Evolutionary conservation across 208 protist species (phyloP).

Genomic region (Acanthamoeba comandoni): DNA sequence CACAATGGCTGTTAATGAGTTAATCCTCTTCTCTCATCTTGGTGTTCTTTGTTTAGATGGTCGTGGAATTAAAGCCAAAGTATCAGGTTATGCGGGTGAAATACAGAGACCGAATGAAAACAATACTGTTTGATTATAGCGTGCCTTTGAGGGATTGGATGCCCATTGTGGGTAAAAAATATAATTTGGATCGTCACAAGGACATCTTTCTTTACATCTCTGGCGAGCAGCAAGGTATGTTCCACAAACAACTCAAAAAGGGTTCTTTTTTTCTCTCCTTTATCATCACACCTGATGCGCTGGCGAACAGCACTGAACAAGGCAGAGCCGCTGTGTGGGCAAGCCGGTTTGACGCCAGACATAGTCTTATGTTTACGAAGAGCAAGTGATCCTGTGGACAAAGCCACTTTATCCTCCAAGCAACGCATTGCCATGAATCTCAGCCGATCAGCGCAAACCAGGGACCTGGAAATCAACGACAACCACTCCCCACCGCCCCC

Average conservation of each 20-base stretch:
- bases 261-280: conserved; percentile 3
- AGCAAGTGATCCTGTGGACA: conserved; percentile 41
- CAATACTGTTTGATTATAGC: conserved; percentile 11
- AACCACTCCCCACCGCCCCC: background rate
- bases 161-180: conserved; percentile 53
- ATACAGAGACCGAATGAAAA: conserved; percentile 12
- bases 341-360: background rate
- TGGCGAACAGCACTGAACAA: background rate
- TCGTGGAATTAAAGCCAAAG: background rate
- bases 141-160: conserved; percentile 40
- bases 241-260: too few species aligned
- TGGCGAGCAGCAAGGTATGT: conserved; percentile 37
- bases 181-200: background rate
- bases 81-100: conserved; percentile 55
- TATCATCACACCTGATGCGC: background rate
- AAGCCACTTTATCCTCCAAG: conserved; percentile 37
- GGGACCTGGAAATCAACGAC: background rate
- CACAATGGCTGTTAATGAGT: too few species aligned
- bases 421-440: conserved; percentile 3
- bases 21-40: too few species aligned
- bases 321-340: background rate
- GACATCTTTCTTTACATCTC: conserved; percentile 33
- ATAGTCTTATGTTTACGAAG: conserved; percentile 51
- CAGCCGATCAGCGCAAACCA: background rate
- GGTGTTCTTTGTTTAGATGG: conserved; percentile 9